Evolutionary conservation across 2,329 filamentous ascomycete species (phyloP).

Genomic region (Myriosclerotinia curreyana): DNA sequence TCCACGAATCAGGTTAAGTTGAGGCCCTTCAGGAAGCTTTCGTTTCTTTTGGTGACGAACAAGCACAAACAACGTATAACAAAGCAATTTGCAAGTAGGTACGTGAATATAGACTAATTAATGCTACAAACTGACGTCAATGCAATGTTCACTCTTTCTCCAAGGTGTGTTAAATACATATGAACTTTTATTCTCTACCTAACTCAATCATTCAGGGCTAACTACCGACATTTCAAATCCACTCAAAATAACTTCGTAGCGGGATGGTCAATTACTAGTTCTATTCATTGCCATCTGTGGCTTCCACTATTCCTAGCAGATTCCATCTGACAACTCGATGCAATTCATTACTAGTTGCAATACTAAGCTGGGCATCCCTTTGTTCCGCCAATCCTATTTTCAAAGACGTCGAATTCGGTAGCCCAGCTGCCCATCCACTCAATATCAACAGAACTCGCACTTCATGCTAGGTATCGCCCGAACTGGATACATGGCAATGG

Average conservation of each 20-base stretch:
- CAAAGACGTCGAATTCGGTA: no score
- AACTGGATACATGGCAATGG: conserved; percentile 28
- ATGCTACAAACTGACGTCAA: background rate
- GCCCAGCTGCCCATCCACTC: background rate
- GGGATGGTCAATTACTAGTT: background rate
- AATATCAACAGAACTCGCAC: conserved; percentile 30
- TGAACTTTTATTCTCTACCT: background rate
- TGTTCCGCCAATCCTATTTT: no score
- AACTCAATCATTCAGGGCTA: background rate
- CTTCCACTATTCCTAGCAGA: background rate
- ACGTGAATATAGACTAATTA: background rate
- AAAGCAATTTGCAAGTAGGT: background rate
- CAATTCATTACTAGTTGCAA: background rate
- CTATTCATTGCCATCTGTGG: background rate
- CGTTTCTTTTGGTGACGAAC: background rate
- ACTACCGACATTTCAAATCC: background rate
- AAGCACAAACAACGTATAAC: background rate
- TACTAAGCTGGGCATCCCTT: background rate
- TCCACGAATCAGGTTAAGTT: background rate
- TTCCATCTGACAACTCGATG: background rate
- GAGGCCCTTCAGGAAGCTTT: background rate
- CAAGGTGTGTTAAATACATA: background rate
- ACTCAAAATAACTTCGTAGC: background rate
- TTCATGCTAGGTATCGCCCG: conserved; percentile 25
- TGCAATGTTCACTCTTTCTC: background rate